Percentiles rank a stretch among this genome's conserved stretches.
Evolutionary conservation across 1,284 basidiomycete species (phyloP).

Genomic region (Ustilago hordei): DNA sequence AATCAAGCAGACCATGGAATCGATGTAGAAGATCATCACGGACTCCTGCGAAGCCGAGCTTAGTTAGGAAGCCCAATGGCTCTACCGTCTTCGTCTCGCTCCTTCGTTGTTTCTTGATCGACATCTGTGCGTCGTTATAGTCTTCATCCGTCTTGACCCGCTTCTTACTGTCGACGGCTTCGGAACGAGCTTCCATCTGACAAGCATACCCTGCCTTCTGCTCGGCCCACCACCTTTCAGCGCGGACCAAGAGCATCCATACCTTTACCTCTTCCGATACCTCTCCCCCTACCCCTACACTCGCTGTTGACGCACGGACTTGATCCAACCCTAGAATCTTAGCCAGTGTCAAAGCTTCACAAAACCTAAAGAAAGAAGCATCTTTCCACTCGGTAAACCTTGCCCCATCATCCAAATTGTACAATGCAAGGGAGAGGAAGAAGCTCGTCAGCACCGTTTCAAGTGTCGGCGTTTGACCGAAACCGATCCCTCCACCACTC

Average conservation of each 20-base stretch:
- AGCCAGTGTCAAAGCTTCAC: constrained; percentile 52
- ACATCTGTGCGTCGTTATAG: neutral
- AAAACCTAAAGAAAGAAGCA: constrained; percentile 45
- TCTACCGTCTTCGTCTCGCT: neutral
- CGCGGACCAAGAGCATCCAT: constrained; percentile 47
- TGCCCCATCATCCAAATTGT: constrained; percentile 30
- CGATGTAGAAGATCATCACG: constrained; percentile 17
- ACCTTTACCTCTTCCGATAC: constrained; percentile 22
- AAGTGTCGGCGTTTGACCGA: constrained; percentile 42
- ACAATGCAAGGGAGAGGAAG: constrained; percentile 49
- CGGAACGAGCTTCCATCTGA: constrained; percentile 29
- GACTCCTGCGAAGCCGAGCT: constrained; percentile 22
- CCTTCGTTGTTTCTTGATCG: constrained; percentile 3
- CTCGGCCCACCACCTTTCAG: constrained; percentile 50
- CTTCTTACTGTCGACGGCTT: constrained; percentile 1
- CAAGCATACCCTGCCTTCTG: constrained; percentile 25
- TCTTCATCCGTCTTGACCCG: constrained; percentile 17
- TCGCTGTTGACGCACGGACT: neutral
- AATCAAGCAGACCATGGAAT: constrained; percentile 9
- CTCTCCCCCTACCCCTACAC: neutral
- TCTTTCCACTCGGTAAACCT: constrained; percentile 34
- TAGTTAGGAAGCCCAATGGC: constrained; percentile 14
- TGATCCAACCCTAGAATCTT: constrained; percentile 50
- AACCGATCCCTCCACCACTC: constrained; percentile 24
- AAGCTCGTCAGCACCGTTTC: constrained; percentile 45